A percentile compares a stretch with the other conserved stretches of the same genome.
phyloP scores from a whole-genome alignment of 345 rosid species.

The Linum lewisii region DNA sequence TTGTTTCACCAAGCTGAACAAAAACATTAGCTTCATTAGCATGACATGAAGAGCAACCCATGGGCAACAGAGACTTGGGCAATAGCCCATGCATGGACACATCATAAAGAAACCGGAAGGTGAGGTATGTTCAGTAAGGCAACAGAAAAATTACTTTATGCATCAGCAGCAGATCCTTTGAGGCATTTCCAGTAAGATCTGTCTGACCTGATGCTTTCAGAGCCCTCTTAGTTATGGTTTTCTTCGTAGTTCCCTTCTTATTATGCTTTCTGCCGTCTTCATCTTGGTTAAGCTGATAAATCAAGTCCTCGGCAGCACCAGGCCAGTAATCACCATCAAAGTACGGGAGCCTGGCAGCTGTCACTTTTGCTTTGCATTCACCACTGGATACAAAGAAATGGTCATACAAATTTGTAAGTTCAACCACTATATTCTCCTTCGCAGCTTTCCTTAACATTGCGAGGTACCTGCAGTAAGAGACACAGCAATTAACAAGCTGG shows the following conservation, averaged over 20 bases:
- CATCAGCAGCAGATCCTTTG: slow-evolving; percentile 89
- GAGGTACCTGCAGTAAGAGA: slow-evolving; percentile 57
- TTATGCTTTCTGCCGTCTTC: slow-evolving; percentile 90
- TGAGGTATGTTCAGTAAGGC: not conserved
- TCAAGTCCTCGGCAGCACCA: slow-evolving; percentile 97
- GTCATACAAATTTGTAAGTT: slow-evolving; percentile 75
- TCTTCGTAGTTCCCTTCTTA: slow-evolving; percentile 74
- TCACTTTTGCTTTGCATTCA: slow-evolving; percentile 87
- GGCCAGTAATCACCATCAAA: slow-evolving; percentile 99
- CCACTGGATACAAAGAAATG: slow-evolving; percentile 80
- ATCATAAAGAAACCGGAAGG: not conserved
- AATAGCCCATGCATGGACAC: not conserved
- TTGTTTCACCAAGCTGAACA: slow-evolving; percentile 37
- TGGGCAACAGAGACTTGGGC: not conserved
- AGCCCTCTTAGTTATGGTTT: slow-evolving; percentile 89
- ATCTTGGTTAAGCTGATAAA: slow-evolving; percentile 80
- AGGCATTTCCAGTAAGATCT: slow-evolving; percentile 81
- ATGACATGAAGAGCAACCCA: slow-evolving; percentile 1
- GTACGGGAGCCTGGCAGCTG: slow-evolving; percentile 97
- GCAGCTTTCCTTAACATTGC: slow-evolving; percentile 82
- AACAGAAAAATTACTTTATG: slow-evolving; percentile 53
- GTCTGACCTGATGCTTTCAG: slow-evolving; percentile 93
- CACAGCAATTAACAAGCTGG: slow-evolving; percentile 8
- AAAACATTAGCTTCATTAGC: slow-evolving; percentile 5
- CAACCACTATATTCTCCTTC: slow-evolving; percentile 77